Evolutionary conservation across 164 flowering plant species (phyloP).

Genomic region (Kingdonia uniflora): DNA sequence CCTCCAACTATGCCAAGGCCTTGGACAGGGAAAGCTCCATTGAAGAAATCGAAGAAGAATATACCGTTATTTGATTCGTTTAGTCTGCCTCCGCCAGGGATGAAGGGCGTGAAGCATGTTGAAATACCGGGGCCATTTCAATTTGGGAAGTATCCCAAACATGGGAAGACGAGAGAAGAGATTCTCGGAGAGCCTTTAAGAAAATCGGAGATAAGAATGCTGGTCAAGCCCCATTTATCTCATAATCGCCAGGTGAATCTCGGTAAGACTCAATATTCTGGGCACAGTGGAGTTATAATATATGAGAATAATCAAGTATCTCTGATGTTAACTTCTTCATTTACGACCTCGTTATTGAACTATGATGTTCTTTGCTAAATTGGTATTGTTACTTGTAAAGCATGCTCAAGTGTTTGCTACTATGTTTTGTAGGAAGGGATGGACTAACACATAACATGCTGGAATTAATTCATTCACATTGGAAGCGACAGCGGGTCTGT

Average conservation of each 20-base stretch:
- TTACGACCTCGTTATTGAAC: no score
- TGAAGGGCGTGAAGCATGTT: constrained; percentile 32
- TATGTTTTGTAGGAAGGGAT: constrained; percentile 62
- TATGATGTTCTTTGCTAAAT: no score
- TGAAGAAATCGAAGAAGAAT: constrained; percentile 51
- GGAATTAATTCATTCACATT: constrained; percentile 84
- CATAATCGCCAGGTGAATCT: constrained; percentile 88
- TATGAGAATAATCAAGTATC: no score
- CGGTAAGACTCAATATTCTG: constrained; percentile 31
- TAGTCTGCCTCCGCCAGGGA: constrained; percentile 27
- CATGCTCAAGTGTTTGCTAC: constrained; percentile 3
- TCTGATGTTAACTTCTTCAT: no score
- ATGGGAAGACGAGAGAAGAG: constrained; percentile 49
- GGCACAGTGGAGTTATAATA: no score
- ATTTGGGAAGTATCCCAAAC: constrained; percentile 35
- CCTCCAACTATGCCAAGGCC: constrained; percentile 92
- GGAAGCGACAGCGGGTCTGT: constrained; percentile 68
- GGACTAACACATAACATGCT: constrained; percentile 96
- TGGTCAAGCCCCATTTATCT: constrained; percentile 44
- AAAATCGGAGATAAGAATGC: constrained; percentile 46
- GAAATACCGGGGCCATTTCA: constrained; percentile 43
- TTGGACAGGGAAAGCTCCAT: constrained; percentile 94
- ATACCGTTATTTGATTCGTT: constrained; percentile 53
- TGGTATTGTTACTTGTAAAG: not conserved
- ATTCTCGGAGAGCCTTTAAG: constrained; percentile 69